Evolutionary conservation across 768 basidiomycete species (phyloP), one percentile per base, ranked within the genome.

Genomic region (Rhodotorula taiwanensis): DNA sequence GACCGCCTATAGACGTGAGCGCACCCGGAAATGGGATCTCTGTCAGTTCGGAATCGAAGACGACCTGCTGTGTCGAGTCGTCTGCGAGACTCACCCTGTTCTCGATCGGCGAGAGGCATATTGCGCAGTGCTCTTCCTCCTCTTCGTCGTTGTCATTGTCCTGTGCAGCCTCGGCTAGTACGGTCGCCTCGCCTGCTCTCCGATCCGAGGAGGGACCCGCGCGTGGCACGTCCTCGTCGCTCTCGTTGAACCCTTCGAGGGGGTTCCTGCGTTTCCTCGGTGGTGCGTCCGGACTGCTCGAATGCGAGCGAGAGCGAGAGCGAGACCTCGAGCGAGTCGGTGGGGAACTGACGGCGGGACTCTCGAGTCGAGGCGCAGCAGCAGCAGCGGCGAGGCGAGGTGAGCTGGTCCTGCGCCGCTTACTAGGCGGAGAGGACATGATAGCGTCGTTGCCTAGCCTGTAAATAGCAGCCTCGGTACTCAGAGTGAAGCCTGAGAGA

Each of bases 101-200:
- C 47, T 55, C 52, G n/a, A 69, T 64, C 15, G 67, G 67, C 23
- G 60, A 57, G 16, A 69, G 49, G n/a, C 67, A 69, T 39, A 69
- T 55, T 0, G 67, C 67, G 25, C 67, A 69, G 34, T 55, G 60
- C 18, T 61, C 59, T 0, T 60, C 66, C 20, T 64, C 58, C n/a
- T 55, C 54, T 4, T 45, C 55, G 3, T 43, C 36, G 4, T 28
- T 25, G 13, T 31, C 28, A 31, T 30, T 42, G 14, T 45, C n/a
- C n/a, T n/a, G 42, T 23, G n/a, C 30, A 18, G 23, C 25, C 1
- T 51, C 45, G 36, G 34, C 55, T 31, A n/a, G n/a, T n/a, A n/a
- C n/a, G n/a, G n/a, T n/a, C n/a, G n/a, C n/a, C n/a, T n/a, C n/a
- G n/a, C n/a, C n/a, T n/a, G n/a, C n/a, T n/a, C n/a, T n/a, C n/a